Base-by-base conservation (phyloP, 306 rosid species). In the Trifolium fragiferum region DNA sequence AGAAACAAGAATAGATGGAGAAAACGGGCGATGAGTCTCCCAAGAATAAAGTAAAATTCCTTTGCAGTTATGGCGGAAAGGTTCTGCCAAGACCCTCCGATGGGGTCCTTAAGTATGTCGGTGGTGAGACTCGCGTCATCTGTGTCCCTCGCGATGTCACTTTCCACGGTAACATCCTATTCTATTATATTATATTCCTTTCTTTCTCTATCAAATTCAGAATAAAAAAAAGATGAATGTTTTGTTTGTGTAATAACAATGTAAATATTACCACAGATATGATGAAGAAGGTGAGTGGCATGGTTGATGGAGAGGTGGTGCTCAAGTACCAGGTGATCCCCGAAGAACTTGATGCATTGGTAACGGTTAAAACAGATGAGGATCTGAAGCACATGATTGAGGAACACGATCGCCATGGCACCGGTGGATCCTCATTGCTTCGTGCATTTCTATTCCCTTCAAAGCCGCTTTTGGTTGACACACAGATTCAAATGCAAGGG, bases 71-170 rank as follows among this genome's bases (percentile, higher is more conserved):
- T 72, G 97, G 92, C 55, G 97, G 98, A 4, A 94, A 75, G 82
- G 90, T 94, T 72, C 86, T 94, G 16, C 97, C 93, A 0, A 76
- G 96, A 14, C 88, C 92, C 16, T 12, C 83, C 53, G 98, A 94
- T 7, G 90, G 95, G 8, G 44, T 64, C 15, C 96, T 94, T 44
- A 87, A 89, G 72, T 94, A 94, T 20, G 92, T 90, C 0, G 98
- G 98, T 20, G 98, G 98, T 5, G 97, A 91, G 78, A 90, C 95
- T 5, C 96, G 98, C 6, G 90, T 94, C 75, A 57, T 94, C 3
- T 78, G 92, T 6, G 58, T 88, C 32, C 83, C 85, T 3, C 90
- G 84, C 6, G 84, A 86, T 66, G 66, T 83, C 40, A 82, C 76
- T n/a, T 86, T 87, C 72, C 68, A 86, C 19, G 98, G 98, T 90